Evolutionary conservation across 2,329 filamentous ascomycete species (phyloP), one percentile per base, ranked within the genome.

Genomic region (Beauveria bassiana): DNA sequence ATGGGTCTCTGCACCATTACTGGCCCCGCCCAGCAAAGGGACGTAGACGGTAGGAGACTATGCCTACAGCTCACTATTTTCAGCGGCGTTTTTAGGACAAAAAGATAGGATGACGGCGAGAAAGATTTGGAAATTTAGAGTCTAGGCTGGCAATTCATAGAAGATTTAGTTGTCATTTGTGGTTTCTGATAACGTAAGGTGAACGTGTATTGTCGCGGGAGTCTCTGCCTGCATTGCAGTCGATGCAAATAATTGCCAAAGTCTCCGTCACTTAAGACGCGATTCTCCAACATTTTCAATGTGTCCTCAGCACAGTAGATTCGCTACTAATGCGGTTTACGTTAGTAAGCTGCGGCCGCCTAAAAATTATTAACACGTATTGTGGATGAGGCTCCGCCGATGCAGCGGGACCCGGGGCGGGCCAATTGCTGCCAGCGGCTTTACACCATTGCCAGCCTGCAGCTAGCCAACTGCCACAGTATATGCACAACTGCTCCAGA

Each of bases 21-120:
- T 18, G 45, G 57, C 64, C 31, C 62, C 63, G 61, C 65, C 61
- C 28, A 63, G 63, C 43, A 50, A 20, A 34, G 34, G 28, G 49
- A 55, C 20, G 50, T 31, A 47, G 26, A 42, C 16, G 40, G 50
- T 43, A 12, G 26, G 58, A 60, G 42, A 46, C 28, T 47, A 46
- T 49, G 50, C 42, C 51, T 42, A 47, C 50, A 61, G 50, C 50
- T 54, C 50, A 54, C 42, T 49, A 47, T 61, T 49, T 61, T 42
- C 53, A 52, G 20, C 50, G 59, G 59, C 59, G 59, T 61, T 61
- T 55, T 61, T 34, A 51, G 59, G 34, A 45, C 18, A 45, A 53
- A 55, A 61, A 49, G 16, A 54, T 20, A 42, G 59, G 50, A 61
- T 55, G 42, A 49, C n/a, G 50, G 59, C 43, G 26, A 61, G 43